These are phyloP conservation scores for Saturnispora silvae DNA, from an alignment of 805 yeast species.

Conservation along the genomic window DNA sequence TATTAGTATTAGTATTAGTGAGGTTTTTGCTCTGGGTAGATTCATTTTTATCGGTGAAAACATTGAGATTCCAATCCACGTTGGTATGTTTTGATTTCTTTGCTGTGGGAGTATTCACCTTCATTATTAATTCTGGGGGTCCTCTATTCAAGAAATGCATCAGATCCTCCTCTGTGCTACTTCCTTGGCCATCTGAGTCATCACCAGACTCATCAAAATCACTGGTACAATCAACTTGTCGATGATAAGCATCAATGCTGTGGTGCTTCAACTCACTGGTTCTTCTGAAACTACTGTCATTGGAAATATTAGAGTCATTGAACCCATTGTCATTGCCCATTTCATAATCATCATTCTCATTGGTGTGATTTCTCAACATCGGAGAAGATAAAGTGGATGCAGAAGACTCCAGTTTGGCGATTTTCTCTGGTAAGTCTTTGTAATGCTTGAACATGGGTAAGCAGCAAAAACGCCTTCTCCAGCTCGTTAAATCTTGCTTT, in stretches of 20 bases:
- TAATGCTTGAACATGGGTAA: constrained; percentile 21
- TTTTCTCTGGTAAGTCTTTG: too few relatives aligned
- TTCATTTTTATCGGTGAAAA: constrained; percentile 1
- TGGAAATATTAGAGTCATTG: too few relatives aligned
- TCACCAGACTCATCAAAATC: constrained; percentile 2
- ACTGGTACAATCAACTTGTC: neutral
- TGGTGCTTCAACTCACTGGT: neutral
- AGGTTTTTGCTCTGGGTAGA: neutral
- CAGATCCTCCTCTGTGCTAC: constrained; percentile 5
- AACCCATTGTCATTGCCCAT: constrained; percentile 1
- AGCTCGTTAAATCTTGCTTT: constrained; percentile 9
- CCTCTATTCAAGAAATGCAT: constrained; percentile 8
- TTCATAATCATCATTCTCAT: constrained; percentile 2
- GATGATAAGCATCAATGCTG: neutral
- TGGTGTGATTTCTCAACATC: constrained; percentile 10
- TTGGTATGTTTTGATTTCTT: neutral
- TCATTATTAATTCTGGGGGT: constrained; percentile 1
- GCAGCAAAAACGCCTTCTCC: constrained; percentile 19
- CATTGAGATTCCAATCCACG: constrained; percentile 5
- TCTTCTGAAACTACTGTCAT: neutral
- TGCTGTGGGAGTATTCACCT: neutral
- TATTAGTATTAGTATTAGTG: neutral
- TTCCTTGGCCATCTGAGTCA: too few relatives aligned
- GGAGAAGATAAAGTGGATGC: too few relatives aligned
- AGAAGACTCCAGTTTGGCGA: too few relatives aligned